A percentile compares a stretch with the other conserved stretches of the same genome.
Conservation (phyloP, 768 basidiomycete species). For the Termitomyces sp. region DNA sequence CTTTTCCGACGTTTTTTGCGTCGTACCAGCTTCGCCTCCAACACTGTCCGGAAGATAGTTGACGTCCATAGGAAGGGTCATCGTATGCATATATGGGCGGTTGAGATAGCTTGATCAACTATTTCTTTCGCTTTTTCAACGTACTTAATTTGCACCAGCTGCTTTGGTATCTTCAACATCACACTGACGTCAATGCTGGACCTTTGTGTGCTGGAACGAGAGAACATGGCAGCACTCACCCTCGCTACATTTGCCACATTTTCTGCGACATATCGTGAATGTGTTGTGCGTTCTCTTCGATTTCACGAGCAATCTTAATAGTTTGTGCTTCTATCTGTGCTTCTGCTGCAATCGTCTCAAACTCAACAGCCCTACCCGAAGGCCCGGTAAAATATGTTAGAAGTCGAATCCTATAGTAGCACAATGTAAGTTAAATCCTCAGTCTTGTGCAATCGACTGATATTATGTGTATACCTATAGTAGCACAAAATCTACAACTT, state of each 20-base stretch:
- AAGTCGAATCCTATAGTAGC: too few species aligned
- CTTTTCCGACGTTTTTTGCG: too few species aligned
- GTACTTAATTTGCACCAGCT: constrained; percentile 41
- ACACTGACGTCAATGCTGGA: constrained; percentile 32
- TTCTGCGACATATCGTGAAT: constrained; percentile 41
- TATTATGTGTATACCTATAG: too few species aligned
- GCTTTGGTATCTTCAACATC: constrained; percentile 46
- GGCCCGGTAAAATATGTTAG: too few species aligned
- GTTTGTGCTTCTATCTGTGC: constrained; percentile 48
- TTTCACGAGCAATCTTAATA: constrained; percentile 32
- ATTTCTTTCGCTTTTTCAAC: constrained; percentile 52
- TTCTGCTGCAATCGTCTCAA: constrained; percentile 52
- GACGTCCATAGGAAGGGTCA: neutral
- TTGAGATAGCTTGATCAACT: constrained; percentile 37
- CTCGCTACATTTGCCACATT: constrained; percentile 52
- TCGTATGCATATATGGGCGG: constrained; percentile 40
- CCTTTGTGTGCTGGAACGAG: constrained; percentile 25
- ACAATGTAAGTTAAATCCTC: too few species aligned
- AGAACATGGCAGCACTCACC: constrained; percentile 27
- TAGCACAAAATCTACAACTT: too few species aligned
- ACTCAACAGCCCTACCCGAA: constrained; percentile 26
- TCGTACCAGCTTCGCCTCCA: constrained; percentile 18
- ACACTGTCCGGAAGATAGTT: constrained; percentile 23
- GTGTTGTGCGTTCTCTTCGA: constrained; percentile 43
- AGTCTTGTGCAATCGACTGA: too few species aligned